These are phyloP conservation scores for Bacterosira constricta DNA, from an alignment of 108 stramenopile species.

Conservation along the genomic window DNA sequence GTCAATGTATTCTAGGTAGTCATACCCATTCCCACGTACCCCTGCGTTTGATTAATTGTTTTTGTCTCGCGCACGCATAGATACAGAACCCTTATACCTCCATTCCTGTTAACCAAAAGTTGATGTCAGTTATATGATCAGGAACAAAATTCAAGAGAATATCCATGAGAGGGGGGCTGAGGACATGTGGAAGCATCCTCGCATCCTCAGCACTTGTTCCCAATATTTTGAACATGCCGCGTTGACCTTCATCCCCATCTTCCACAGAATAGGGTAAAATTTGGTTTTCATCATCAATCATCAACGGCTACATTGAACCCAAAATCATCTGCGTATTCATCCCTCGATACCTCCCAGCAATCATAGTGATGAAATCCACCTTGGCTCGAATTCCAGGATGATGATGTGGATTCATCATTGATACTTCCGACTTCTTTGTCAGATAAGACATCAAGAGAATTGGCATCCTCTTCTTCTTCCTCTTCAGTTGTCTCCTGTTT, in stretches of 20 bases:
- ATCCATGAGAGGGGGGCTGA: slow-evolving; percentile 83
- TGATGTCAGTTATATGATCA: slow-evolving; percentile 46
- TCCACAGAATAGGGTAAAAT: slow-evolving; percentile 3
- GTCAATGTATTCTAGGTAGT: no score
- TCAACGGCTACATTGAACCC: slow-evolving; percentile 71
- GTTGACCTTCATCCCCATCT: slow-evolving; percentile 16
- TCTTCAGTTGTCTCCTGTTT: no score
- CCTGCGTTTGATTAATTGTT: no score
- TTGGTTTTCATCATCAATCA: slow-evolving; percentile 38
- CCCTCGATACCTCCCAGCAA: slow-evolving; percentile 72
- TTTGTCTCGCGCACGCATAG: no score
- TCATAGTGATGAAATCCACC: slow-evolving; percentile 55
- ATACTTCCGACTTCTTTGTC: slow-evolving; percentile 29
- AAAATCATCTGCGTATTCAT: slow-evolving; percentile 77
- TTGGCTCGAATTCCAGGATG: slow-evolving; percentile 34
- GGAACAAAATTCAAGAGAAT: slow-evolving; percentile 75
- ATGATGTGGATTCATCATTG: slow-evolving; percentile 35
- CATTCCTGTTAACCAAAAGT: slow-evolving; percentile 83
- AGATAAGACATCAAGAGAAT: slow-evolving; percentile 11
- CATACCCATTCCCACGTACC: no score
- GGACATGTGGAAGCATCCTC: slow-evolving; percentile 66
- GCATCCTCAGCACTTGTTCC: slow-evolving; percentile 72
- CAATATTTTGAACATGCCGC: slow-evolving; percentile 62
- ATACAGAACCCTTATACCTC: no score
- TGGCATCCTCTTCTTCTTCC: slow-evolving; percentile 1